A percentile compares a stretch with the other conserved stretches of the same genome.
Evolutionary conservation across 768 basidiomycete species (phyloP).

Genomic region (Saitozyma podzolica): DNA sequence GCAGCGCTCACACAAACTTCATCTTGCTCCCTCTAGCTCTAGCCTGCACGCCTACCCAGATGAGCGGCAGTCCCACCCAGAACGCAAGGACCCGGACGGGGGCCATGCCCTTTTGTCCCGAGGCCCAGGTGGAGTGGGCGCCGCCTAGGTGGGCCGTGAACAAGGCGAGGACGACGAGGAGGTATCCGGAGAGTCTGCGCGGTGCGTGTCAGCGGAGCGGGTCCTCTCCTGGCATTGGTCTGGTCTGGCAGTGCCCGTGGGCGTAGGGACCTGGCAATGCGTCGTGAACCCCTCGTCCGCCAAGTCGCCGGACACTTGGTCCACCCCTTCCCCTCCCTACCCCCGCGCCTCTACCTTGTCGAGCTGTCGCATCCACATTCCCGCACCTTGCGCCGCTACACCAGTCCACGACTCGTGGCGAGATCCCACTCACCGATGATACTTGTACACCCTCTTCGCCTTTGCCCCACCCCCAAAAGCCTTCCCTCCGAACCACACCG

Average conservation of each 20-base stretch:
- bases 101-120: slow-evolving; percentile 22
- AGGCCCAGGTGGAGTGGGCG: slow-evolving; percentile 64
- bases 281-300: too few species aligned
- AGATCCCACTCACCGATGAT: slow-evolving; percentile 64
- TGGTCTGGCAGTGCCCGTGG: too few species aligned
- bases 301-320: too few species aligned
- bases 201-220: not conserved
- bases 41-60: slow-evolving; percentile 22
- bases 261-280: too few species aligned
- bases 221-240: too few species aligned
- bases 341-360: too few species aligned
- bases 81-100: slow-evolving; percentile 36
- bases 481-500: slow-evolving; percentile 72
- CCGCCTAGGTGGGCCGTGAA: slow-evolving; percentile 71
- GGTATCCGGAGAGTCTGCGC: slow-evolving; percentile 69
- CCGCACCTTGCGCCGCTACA: too few species aligned
- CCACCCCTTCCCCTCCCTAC: too few species aligned
- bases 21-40: slow-evolving; percentile 4
- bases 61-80: slow-evolving; percentile 41
- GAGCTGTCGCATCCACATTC: too few species aligned
- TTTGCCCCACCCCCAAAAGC: slow-evolving; percentile 70
- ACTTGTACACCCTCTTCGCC: slow-evolving; percentile 79
- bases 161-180: slow-evolving; percentile 64
- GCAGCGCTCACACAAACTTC: not conserved
- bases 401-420: too few species aligned